Evolutionary conservation across 2,329 filamentous ascomycete genomes (phyloP), one percentile per base, ranked within the genome.

Genomic region (Beauveria pseudobassiana): DNA sequence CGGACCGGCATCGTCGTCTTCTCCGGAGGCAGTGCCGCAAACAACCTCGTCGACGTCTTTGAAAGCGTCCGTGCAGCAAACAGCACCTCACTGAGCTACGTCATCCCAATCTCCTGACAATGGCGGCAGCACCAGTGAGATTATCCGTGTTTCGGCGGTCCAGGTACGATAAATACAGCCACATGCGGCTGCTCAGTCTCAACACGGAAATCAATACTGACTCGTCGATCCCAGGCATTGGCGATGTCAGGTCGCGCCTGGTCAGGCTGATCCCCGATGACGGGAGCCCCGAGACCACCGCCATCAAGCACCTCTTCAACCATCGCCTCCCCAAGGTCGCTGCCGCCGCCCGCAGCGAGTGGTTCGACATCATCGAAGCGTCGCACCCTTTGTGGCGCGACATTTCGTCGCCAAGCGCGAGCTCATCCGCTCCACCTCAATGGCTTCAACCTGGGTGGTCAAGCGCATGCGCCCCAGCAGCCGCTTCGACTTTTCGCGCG

Each of bases 71-170:
- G 84, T 14, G 75, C 86, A 64, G 87, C 82, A 67, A 89, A 88
- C 64, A 76, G 82, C 46, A 89, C 88, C 69, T 78, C 82, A 3
- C 76, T 96, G 48, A 91, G 85, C 75, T 96, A 96, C 73, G 86
- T 97, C 63, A 96, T 98, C 58, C 93, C 93, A 42, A 96, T 97
- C 72, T 95, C 90, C 66, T n/a, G 93, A 98, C 76, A 98, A 98
- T 75, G 93, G 93, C 54, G 93, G 93, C 45, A 96, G 90, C 68
- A 96, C 92, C 2, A 96, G 91, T 50, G 93, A 98, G 77, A 79
- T 97, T 69, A 96, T 97, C 66, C 84, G 95, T 42, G 92, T 98
- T 42, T 98, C 75, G 95, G 93, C 16, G 95, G 95, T 1, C 93
- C 93, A 66, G 93, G 93, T 88, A 76, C 61, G 75, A 68, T 34